Conservation (phyloP, 257 asterid genomes). For the Rauvolfia tetraphylla region DNA sequence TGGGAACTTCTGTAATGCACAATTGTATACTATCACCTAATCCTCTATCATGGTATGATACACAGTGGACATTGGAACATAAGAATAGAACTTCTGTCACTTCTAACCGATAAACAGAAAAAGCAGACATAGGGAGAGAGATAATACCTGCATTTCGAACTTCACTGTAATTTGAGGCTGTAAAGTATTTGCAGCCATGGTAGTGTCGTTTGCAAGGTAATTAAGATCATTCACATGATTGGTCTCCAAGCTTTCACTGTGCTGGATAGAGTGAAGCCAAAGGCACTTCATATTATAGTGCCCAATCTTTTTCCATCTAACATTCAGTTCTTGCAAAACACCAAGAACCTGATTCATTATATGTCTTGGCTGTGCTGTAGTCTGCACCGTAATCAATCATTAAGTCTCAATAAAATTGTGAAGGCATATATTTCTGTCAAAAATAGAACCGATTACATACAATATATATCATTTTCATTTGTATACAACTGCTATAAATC, state of each 20-base stretch:
- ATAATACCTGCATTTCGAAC: constrained; percentile 88
- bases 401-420: constrained; percentile 7
- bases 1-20: not conserved
- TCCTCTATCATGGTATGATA: not conserved
- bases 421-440: not conserved
- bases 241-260: constrained; percentile 23
- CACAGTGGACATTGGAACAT: not conserved
- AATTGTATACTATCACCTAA: not conserved
- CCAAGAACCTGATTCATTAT: constrained; percentile 86
- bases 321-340: constrained; percentile 68
- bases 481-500: not conserved
- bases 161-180: constrained; percentile 56
- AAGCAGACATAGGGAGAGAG: constrained; percentile 4
- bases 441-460: not conserved
- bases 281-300: constrained; percentile 87
- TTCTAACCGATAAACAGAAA: not conserved
- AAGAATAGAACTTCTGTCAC: not conserved
- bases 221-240: constrained; percentile 42
- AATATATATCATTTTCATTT: not conserved
- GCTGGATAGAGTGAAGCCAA: constrained; percentile 35
- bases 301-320: constrained; percentile 90
- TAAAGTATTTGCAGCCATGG: constrained; percentile 23
- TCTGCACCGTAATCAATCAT: constrained; percentile 42
- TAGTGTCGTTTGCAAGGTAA: constrained; percentile 34
- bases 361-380: constrained; percentile 75